Conservation (phyloP, 768 basidiomycete species). For the Mycena pura region DNA sequence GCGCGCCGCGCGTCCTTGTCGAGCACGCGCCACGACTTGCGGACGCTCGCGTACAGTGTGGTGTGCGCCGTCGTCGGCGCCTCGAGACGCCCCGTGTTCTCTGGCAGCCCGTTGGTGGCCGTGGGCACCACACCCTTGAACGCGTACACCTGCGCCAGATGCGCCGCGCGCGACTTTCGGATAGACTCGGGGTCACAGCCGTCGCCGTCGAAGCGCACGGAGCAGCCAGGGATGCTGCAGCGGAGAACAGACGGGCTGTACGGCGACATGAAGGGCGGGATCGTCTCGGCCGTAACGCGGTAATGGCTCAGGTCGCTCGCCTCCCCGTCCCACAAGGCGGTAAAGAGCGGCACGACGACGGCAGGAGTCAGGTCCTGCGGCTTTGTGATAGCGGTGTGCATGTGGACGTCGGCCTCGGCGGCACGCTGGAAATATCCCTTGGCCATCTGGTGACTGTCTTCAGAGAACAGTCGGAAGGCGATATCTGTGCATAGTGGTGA, state of each 20-base stretch:
- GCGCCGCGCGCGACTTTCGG: conserved; percentile 18
- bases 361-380: conserved; percentile 8
- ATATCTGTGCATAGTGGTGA: conserved; percentile 10
- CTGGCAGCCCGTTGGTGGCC: conserved; percentile 17
- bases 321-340: conserved; percentile 11
- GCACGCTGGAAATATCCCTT: conserved; percentile 27
- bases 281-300: conserved; percentile 12
- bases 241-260: conserved; percentile 24
- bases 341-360: conserved; percentile 17
- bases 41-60: conserved; percentile 18
- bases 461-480: conserved; percentile 19
- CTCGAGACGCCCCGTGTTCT: conserved; percentile 20
- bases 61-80: conserved; percentile 21
- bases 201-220: conserved; percentile 19
- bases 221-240: conserved; percentile 13
- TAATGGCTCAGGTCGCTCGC: not conserved
- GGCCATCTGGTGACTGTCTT: conserved; percentile 22
- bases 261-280: conserved; percentile 21
- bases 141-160: conserved; percentile 19
- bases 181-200: conserved; percentile 10
- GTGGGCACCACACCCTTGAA: conserved; percentile 9
- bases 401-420: conserved; percentile 18
- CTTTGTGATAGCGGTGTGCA: conserved; percentile 19
- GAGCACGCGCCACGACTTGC: conserved; percentile 23
- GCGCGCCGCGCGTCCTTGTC: conserved; percentile 6